Percentiles rank a stretch among this genome's conserved stretches.
These are phyloP conservation scores for Yamadazyma dushanensis DNA, from an alignment of 1,139 yeast genomes.

Conservation along the genomic window DNA sequence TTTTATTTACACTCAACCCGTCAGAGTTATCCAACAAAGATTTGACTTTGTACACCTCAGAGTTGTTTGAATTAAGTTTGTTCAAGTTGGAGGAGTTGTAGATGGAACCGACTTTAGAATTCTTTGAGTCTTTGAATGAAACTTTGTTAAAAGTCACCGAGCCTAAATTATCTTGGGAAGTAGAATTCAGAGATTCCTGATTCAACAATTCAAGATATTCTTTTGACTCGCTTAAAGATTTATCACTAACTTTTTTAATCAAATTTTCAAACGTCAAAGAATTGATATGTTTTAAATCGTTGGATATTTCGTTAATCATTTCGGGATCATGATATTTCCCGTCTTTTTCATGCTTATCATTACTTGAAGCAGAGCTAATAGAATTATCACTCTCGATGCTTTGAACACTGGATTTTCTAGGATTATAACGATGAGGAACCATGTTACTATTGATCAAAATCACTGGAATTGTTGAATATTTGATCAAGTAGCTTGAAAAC, in stretches of 20 bases:
- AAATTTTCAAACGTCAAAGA: conserved; percentile 20
- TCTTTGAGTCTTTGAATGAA: conserved; percentile 5
- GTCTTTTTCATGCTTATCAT: background rate
- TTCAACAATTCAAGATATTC: conserved; percentile 20
- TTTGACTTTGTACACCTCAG: conserved; percentile 40
- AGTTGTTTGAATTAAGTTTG: conserved; percentile 11
- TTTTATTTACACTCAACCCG: conserved; percentile 7
- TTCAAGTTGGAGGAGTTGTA: conserved; percentile 20
- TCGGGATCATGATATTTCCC: background rate
- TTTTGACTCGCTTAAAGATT: conserved; percentile 26
- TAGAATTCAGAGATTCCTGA: background rate
- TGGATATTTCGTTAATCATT: background rate
- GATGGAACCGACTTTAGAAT: conserved; percentile 31
- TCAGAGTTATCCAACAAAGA: conserved; percentile 26
- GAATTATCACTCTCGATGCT: conserved; percentile 6
- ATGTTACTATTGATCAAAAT: conserved; percentile 29
- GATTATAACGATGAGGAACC: background rate
- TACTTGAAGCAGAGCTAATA: conserved; percentile 2
- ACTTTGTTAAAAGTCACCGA: conserved; percentile 4
- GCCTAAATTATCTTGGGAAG: conserved; percentile 1
- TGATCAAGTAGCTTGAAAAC: conserved; percentile 39
- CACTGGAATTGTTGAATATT: conserved; percentile 44
- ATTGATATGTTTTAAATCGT: conserved; percentile 1
- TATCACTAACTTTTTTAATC: conserved; percentile 30
- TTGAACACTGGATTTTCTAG: conserved; percentile 4